Conservation (phyloP, 805 yeast genomes). For the Trichomonascus vanleenenianus region DNA sequence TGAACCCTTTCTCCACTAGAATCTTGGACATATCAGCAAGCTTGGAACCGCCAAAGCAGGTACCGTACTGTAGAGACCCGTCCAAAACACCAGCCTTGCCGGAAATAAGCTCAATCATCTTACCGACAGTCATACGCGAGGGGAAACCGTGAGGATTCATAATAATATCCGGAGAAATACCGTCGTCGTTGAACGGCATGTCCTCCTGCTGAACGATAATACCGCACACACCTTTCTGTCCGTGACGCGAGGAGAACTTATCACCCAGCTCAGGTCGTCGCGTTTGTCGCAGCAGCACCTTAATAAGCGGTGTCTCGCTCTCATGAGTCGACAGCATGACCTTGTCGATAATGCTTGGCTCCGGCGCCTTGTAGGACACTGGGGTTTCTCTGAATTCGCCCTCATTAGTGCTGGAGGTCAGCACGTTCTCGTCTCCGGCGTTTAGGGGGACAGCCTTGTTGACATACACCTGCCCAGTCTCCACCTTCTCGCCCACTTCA, state of each 20-base stretch:
- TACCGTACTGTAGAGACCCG: conserved; percentile 89
- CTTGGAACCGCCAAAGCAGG: conserved; percentile 98
- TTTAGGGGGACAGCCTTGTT: conserved; percentile 84
- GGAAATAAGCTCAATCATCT: conserved; percentile 91
- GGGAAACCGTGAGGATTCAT: conserved; percentile 99
- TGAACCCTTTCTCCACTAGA: conserved; percentile 83
- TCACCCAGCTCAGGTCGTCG: conserved; percentile 98
- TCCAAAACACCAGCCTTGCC: conserved; percentile 97
- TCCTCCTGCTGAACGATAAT: conserved; percentile 96
- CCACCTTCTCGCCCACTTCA: conserved; percentile 86
- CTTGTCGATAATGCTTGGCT: conserved; percentile 90
- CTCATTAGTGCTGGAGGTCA: conserved; percentile 28
- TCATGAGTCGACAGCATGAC: conserved; percentile 96
- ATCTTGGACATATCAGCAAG: conserved; percentile 90
- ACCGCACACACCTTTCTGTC: conserved; percentile 99
- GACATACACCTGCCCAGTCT: conserved; percentile 88
- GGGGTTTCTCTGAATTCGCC: conserved; percentile 85
- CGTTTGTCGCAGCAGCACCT: conserved; percentile 87
- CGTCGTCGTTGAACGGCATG: conserved; percentile 89
- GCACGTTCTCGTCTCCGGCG: conserved; percentile 63
- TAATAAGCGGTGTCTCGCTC: conserved; percentile 88
- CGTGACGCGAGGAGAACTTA: conserved; percentile 94
- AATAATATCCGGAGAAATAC: conserved; percentile 89
- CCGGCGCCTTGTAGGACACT: conserved; percentile 87
- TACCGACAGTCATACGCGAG: conserved; percentile 99